These are phyloP conservation scores for Prunus yedoensis DNA, from an alignment of 331 rosid genomes.

Conservation along the genomic window DNA sequence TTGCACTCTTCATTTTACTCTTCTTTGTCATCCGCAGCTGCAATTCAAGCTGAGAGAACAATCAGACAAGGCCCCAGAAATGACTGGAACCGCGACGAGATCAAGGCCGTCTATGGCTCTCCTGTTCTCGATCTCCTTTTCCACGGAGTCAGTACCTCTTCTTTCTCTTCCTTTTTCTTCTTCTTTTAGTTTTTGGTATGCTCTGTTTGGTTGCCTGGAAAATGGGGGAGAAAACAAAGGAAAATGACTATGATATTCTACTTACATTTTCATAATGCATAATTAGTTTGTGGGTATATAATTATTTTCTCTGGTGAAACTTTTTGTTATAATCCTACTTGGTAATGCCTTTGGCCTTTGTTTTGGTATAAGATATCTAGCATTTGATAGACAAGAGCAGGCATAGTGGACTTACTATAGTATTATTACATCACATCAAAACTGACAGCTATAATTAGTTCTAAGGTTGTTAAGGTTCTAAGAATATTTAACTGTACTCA, in stretches of 20 bases:
- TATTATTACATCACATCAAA: not conserved
- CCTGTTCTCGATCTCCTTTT: slow-evolving; percentile 95
- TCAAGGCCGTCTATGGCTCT: slow-evolving; percentile 69
- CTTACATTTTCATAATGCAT: not conserved
- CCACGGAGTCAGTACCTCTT: slow-evolving; percentile 68
- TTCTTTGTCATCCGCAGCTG: slow-evolving; percentile 62
- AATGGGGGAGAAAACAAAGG: not conserved
- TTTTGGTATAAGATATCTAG: not conserved
- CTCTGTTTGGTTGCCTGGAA: slow-evolving; percentile 13
- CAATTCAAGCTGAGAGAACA: slow-evolving; percentile 65
- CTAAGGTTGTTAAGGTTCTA: not conserved
- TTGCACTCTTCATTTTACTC: slow-evolving; percentile 38
- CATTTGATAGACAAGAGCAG: not conserved
- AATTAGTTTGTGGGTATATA: not conserved
- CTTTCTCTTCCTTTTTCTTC: not conserved
- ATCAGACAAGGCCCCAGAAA: slow-evolving; percentile 70
- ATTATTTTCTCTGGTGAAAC: not conserved
- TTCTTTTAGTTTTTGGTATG: not conserved
- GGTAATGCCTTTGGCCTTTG: not conserved
- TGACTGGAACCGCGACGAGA: slow-evolving; percentile 67
- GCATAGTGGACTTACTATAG: not conserved
- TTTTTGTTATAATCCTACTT: not conserved
- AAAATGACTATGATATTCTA: not conserved
- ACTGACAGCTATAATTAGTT: not conserved
- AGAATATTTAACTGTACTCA: not conserved